Base-by-base conservation (phyloP, 495 filamentous ascomycete species). In the Xylaria grammica region DNA sequence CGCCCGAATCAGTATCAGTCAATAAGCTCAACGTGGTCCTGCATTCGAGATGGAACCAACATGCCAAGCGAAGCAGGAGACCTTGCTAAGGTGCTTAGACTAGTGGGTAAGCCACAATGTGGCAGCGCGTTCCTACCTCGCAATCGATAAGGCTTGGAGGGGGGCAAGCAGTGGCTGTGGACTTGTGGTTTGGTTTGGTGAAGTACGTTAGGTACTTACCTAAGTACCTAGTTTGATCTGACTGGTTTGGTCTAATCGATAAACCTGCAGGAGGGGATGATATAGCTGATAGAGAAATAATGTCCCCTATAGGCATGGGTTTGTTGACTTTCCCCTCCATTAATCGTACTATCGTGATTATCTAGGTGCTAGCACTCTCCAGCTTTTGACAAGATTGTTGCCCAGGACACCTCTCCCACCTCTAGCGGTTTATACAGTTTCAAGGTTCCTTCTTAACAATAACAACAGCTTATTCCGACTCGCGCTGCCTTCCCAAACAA, bases 241-340 rank as follows among this genome's bases (percentile, higher is more conserved):
- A n/a, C n/a, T 11, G 8, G 40, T 11, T 44, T 24, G 22, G 30
- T 19, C 45, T 54, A 61, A 62, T 62, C 60, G 60, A 62, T 62
- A 62, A 45, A 52, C 22, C 30, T 29, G 20, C 11, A 17, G 46
- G 58, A 51, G 58, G 58, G 58, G 58, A 61, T 19, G 34, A 17
- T 40, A 52, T 30, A 30, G 13, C 48, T 51, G 45, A 29, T 40
- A 61, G 24, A 26, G 2, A 32, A 61, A 61, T 61, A 51, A 38
- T 15, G 27, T 46, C 32, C 4, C 15, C 29, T 61, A 61, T 30
- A 61, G 30, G 32, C 58, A 61, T 61, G n/a, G 34, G 20, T 52
- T 61, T 61, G 58, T 61, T 61, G 58, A 61, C 58, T 61, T 61
- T 61, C 58, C 58, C 58, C 58, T 61, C 58, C 46, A 61, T 26